These are phyloP conservation scores for Coleophoma cylindrospora DNA, from an alignment of 2,329 filamentous ascomycete genomes.

Conservation along the genomic window DNA sequence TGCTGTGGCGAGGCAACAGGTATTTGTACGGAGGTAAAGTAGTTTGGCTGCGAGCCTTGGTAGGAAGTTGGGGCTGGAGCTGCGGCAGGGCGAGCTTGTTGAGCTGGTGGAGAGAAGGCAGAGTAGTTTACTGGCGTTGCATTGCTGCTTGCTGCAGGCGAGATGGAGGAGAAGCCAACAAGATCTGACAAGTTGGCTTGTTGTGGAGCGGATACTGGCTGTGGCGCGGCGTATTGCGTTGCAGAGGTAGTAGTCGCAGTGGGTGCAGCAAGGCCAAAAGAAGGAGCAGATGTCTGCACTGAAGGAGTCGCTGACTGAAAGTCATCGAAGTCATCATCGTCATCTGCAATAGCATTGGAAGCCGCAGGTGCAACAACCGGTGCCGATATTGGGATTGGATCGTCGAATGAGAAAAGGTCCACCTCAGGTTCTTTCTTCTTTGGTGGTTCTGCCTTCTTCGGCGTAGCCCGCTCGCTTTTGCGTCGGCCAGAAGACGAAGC, in stretches of 20 bases:
- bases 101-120: conserved; percentile 48
- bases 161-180: conserved; percentile 74
- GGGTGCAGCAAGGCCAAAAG: conserved; percentile 34
- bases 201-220: conserved; percentile 80
- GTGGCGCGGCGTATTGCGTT: conserved; percentile 74
- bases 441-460: conserved; percentile 62
- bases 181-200: conserved; percentile 77
- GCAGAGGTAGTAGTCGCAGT: conserved; percentile 47
- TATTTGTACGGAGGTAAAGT: conserved; percentile 78
- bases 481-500: conserved; percentile 19
- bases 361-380: conserved; percentile 35
- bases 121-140: conserved; percentile 58
- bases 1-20: conserved; percentile 26
- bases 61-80: conserved; percentile 55
- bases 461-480: conserved; percentile 37
- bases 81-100: conserved; percentile 32
- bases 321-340: conserved; percentile 95
- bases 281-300: conserved; percentile 35
- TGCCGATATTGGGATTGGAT: conserved; percentile 50
- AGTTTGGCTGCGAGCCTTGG: conserved; percentile 82
- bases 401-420: conserved; percentile 91
- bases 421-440: conserved; percentile 87
- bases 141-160: conserved; percentile 58
- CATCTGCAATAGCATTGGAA: conserved; percentile 42
- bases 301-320: conserved; percentile 81